Percentiles rank a stretch among this genome's conserved stretches.
These are phyloP conservation scores for Dictyostelium intermedium DNA, from an alignment of 78 protist species.

Conservation along the genomic window DNA sequence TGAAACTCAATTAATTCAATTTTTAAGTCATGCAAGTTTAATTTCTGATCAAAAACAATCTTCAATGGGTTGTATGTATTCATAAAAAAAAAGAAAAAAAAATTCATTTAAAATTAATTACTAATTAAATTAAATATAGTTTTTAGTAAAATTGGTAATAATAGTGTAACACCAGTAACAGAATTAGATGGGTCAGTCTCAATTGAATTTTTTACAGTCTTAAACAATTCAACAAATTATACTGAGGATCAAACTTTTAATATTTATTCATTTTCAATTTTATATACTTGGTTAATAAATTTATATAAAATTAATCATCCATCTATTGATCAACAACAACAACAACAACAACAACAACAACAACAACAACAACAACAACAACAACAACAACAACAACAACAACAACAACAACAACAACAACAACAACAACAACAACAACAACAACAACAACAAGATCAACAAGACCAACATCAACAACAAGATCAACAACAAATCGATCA, in stretches of 20 bases:
- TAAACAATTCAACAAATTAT: conserved; percentile 44
- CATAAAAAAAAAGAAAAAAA: not conserved
- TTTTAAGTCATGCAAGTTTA: conserved; percentile 50
- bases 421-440: too few relatives aligned
- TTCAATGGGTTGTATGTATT: conserved; percentile 46
- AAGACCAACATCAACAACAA: not conserved
- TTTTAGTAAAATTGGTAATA: not conserved
- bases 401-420: too few relatives aligned
- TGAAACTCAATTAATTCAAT: conserved; percentile 61
- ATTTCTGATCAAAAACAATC: conserved; percentile 59
- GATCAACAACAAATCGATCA: not conserved
- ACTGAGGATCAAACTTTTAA: conserved; percentile 77
- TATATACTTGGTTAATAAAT: conserved; percentile 63
- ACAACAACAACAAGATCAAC: not conserved
- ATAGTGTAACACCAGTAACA: conserved; percentile 58
- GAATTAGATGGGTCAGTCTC: conserved; percentile 73
- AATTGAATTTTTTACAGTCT: conserved; percentile 71
- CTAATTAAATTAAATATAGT: not conserved
- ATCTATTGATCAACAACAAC: not conserved
- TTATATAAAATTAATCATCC: not conserved
- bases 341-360: not conserved
- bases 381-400: not conserved
- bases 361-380: not conserved
- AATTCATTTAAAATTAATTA: not conserved
- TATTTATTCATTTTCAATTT: conserved; percentile 63